phyloP scores from a whole-genome alignment of 441 rosid species.

The Corymbia citriodora region DNA sequence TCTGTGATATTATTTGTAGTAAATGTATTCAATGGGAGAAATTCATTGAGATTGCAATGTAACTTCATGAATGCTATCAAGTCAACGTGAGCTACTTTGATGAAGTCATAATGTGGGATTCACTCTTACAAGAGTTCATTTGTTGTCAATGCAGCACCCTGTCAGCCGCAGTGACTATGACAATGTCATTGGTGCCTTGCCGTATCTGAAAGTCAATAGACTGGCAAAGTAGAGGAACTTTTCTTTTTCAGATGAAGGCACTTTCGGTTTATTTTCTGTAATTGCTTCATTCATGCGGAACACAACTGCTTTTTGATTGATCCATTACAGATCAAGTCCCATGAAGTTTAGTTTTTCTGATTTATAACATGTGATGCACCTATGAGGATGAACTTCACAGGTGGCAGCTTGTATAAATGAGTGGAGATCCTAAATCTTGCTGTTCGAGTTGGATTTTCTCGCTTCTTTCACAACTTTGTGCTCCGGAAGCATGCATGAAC shows the following conservation, averaged over 20 bases:
- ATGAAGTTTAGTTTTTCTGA: neutral
- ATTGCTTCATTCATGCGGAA: neutral
- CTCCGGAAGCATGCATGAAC: neutral
- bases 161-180: constrained; percentile 84
- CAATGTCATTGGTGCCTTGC: constrained; percentile 80
- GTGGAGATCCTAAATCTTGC: neutral
- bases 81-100: neutral
- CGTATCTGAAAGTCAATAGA: constrained; percentile 85
- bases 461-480: neutral
- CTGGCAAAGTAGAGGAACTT: constrained; percentile 35
- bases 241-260: neutral
- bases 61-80: neutral
- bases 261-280: neutral
- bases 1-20: neutral
- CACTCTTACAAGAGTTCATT: neutral
- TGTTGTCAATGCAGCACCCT: constrained; percentile 28
- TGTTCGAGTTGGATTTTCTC: neutral
- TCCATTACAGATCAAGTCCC: neutral
- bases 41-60: neutral
- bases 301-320: neutral
- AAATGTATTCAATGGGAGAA: neutral
- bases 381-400: neutral
- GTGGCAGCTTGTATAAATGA: neutral
- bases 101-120: neutral
- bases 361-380: neutral